Base-by-base conservation (phyloP, 2,329 filamentous ascomycete species). In the Colletotrichum somersetense region DNA sequence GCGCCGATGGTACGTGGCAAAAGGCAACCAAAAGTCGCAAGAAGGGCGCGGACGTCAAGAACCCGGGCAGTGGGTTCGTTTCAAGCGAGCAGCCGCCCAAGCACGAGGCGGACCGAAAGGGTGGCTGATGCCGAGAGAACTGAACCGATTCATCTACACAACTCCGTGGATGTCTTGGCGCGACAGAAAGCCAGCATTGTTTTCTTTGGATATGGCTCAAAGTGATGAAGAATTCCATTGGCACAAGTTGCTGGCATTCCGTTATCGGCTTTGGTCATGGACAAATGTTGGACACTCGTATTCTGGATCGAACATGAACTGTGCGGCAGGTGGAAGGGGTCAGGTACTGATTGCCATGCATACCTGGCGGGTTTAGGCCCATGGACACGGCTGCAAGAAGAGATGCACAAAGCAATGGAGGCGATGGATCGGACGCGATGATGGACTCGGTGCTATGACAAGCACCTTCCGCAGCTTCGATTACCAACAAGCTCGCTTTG, bases 101-200 rank as follows among this genome's bases (percentile, higher is more conserved):
- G 79, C 85, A 89, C 65, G 87, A 88, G 16, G 87, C 86, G 2
- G 89, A 91, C 72, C 87, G 90, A 71, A 91, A 91, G 76, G 90
- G 90, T 2, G 90, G 90, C 61, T 91, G 83, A 87, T 52, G 38
- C 42, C 11, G 30, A 40, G 16, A 23, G 10, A 20, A 30, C 30
- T 18, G n/a, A 26, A 12, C 38, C 53, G 11, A 10, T 18, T 16
- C 18, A 23, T 18, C 11, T 18, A 33, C 38, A 35, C 18, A 5
- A n/a, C 30, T 3, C 30, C 38, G 14, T 23, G 33, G 16, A 16
- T 5, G 18, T 35, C 40, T 38, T 20, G 35, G 30, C 26, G 33
- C 18, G 33, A 58, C 66, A 48, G 55, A 72, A 65, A 61, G 66
- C 70, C 55, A 61, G 30, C 30, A 33, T 40, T 69, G 66, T 55